A percentile compares a stretch with the other conserved stretches of the same genome.
phyloP scores from a whole-genome alignment of 257 asterid genomes.

The Primulina eburnea region DNA sequence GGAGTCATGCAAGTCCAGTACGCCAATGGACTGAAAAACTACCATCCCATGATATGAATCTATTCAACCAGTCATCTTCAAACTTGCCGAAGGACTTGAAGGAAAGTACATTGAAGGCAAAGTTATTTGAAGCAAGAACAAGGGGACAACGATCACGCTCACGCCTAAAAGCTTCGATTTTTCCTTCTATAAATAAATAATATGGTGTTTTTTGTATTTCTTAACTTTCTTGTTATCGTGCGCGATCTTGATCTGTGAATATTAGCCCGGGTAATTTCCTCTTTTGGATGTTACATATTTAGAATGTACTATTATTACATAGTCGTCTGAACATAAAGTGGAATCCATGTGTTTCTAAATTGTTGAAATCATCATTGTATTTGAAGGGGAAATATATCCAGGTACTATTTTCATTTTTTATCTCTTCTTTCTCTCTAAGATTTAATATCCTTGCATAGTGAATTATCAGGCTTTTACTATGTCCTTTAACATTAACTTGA shows the following conservation, averaged over 20 bases:
- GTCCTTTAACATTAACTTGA: background rate
- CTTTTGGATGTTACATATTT: conserved; percentile 10
- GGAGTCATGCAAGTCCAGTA: conserved; percentile 73
- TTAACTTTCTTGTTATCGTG: background rate
- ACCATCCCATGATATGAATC: conserved; percentile 46
- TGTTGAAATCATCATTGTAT: background rate
- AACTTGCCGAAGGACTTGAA: conserved; percentile 62
- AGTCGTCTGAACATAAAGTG: background rate
- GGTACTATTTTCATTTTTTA: background rate
- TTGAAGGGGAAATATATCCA: background rate
- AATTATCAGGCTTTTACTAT: background rate
- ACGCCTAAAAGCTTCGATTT: conserved; percentile 63
- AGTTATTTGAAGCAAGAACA: conserved; percentile 73
- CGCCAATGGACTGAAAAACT: conserved; percentile 70
- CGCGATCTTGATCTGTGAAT: conserved; percentile 31
- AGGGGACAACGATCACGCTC: conserved; percentile 72
- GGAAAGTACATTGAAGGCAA: conserved; percentile 65
- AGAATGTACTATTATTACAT: background rate
- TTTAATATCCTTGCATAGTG: background rate
- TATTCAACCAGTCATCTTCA: conserved; percentile 46
- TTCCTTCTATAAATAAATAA: conserved; percentile 38
- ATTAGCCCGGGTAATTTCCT: conserved; percentile 16
- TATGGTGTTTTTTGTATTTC: background rate
- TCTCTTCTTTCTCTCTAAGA: background rate
- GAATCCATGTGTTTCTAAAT: background rate